Conservation (phyloP, 2,329 filamentous ascomycete species). For the Diplodia corticola region DNA sequence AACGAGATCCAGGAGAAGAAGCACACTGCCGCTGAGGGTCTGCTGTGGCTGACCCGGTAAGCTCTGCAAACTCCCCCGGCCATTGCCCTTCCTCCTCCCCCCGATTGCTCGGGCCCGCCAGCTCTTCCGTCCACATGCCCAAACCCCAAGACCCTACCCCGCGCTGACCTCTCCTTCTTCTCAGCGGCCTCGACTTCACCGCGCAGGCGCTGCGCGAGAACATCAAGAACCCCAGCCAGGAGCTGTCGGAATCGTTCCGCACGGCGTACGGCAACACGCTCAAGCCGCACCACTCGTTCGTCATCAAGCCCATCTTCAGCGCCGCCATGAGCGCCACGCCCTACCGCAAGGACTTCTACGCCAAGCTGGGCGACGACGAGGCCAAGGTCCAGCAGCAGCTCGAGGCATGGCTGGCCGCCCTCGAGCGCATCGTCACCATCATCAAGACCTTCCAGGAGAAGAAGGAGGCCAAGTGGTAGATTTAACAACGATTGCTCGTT, state of each 20-base stretch:
- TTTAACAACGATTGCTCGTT: background rate
- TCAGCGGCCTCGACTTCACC: constrained; percentile 90
- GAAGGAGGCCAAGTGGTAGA: constrained; percentile 24
- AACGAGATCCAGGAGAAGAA: constrained; percentile 91
- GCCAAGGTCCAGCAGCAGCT: constrained; percentile 65
- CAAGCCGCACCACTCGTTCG: constrained; percentile 85
- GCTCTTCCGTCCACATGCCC: background rate
- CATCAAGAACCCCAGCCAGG: constrained; percentile 64
- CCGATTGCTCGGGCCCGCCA: background rate
- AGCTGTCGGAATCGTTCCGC: constrained; percentile 86
- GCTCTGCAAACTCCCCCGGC: constrained; percentile 29
- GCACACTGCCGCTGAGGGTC: constrained; percentile 82
- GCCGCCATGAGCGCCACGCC: constrained; percentile 92
- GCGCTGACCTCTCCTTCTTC: background rate
- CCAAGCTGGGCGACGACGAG: constrained; percentile 72
- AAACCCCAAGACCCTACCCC: background rate
- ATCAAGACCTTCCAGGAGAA: constrained; percentile 59
- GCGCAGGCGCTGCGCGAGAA: constrained; percentile 79
- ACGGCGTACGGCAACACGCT: constrained; percentile 81
- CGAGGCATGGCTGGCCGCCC: constrained; percentile 68
- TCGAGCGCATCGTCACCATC: constrained; percentile 78
- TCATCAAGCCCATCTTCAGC: constrained; percentile 89
- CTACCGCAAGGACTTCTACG: constrained; percentile 91
- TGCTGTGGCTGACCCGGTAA: constrained; percentile 88
- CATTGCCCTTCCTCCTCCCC: background rate